Evolutionary conservation across 495 filamentous ascomycete species (phyloP), one percentile per base, ranked within the genome.

Genomic region (Niebla homalea): DNA sequence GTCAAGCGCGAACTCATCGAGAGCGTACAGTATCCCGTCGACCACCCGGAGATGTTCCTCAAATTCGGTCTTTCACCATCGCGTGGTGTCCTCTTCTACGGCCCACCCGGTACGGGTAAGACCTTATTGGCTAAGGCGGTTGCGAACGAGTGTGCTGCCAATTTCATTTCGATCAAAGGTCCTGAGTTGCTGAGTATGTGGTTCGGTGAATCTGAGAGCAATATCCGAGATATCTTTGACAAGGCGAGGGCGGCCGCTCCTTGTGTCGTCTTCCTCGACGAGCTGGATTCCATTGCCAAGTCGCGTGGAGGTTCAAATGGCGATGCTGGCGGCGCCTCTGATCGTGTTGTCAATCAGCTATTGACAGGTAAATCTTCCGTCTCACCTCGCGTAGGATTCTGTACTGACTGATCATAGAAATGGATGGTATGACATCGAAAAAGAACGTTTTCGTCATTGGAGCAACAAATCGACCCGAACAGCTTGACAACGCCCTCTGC

Each of bases 381-480:
- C 22, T 14, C 45, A 21, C 2, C 43, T 49, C 37, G 14, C n/a
- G 51, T 49, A 47, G 53, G 5, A 36, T 22, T 23, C 32, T 22
- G 43, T 57, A 57, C 79, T 82, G 71, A 81, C 60, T 29, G 7
- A 3, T 49, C n/a, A 37, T 61, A 90, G 89, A 95, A 79, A 95
- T 95, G 89, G 89, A 95, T 59, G 89, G 89, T 60, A 95, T 95
- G 89, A 96, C 93, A 43, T 94, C 90, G 7, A 98, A 98, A 86
- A 98, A 98, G 85, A 98, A 98, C 69, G 92, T 98, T 59, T 98
- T 98, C 72, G 92, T 98, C 58, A 98, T 98, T 60, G 92, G 92
- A 68, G 92, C 92, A 29, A 98, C 92, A 63, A 98, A 98, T 74
- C 80, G 92, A 72, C 92, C 92, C 37, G 92, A 98, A 74, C 92